A percentile compares a stretch with the other conserved stretches of the same genome.
phyloP scores from a whole-genome alignment of 2,329 filamentous ascomycete species.

The Penicillium janthinellum region DNA sequence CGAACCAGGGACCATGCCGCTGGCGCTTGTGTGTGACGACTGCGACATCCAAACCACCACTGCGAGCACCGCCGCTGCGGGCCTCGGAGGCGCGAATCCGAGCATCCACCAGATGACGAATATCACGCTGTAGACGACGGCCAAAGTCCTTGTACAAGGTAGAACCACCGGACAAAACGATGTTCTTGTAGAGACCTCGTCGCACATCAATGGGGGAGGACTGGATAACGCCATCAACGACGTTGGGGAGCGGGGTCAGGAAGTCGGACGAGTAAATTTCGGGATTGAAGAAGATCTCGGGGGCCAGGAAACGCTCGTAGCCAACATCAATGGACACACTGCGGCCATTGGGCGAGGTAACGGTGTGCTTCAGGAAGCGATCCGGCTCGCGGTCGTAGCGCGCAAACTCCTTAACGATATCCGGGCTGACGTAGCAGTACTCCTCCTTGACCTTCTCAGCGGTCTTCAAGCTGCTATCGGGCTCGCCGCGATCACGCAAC shows the following conservation, averaged over 20 bases:
- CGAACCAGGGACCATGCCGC: conserved; percentile 97
- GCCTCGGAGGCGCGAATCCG: conserved; percentile 91
- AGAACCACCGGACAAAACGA: conserved; percentile 94
- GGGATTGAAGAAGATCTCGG: conserved; percentile 99
- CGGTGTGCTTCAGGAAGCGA: conserved; percentile 86
- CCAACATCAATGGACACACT: conserved; percentile 87
- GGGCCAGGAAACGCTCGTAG: conserved; percentile 96
- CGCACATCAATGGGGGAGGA: conserved; percentile 97
- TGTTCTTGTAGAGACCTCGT: conserved; percentile 98
- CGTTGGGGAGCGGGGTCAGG: conserved; percentile 87
- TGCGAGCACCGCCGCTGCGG: conserved; percentile 86
- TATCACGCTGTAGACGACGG: conserved; percentile 91
- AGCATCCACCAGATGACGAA: conserved; percentile 91
- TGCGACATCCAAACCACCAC: conserved; percentile 91
- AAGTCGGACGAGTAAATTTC: conserved; percentile 99
- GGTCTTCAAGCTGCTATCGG: conserved; percentile 95
- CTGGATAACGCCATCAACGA: conserved; percentile 96
- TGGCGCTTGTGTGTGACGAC: conserved; percentile 98
- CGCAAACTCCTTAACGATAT: conserved; percentile 98
- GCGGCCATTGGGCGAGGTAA: conserved; percentile 81
- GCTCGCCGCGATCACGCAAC: conserved; percentile 91
- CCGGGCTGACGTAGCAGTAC: conserved; percentile 96
- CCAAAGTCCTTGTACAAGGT: conserved; percentile 99
- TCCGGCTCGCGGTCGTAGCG: conserved; percentile 92
- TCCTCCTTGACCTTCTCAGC: conserved; percentile 98